Evolutionary conservation across 179 eudicot genomes (phyloP).

Genomic region (Corrigiola litoralis): DNA sequence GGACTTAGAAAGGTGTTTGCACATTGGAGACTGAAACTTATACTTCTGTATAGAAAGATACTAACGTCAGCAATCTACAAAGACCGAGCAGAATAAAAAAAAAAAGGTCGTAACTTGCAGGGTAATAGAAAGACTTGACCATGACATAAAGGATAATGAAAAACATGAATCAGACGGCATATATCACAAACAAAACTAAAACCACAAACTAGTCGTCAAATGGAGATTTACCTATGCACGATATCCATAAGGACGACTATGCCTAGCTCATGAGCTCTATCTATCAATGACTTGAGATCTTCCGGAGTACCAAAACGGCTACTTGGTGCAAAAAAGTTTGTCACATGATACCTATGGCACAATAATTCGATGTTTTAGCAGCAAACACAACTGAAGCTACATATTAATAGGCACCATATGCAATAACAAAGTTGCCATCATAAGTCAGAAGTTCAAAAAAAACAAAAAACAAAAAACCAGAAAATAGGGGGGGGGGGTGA

Average conservation of each 20-base stretch:
- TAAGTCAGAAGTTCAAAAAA: not conserved
- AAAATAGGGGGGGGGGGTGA: too few species aligned
- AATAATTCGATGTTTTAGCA: slow-evolving; percentile 14
- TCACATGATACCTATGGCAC: slow-evolving; percentile 80
- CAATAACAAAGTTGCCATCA: not conserved
- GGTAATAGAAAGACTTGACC: not conserved
- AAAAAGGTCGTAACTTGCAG: not conserved
- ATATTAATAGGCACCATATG: not conserved
- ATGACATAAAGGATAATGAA: not conserved
- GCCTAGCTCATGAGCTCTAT: slow-evolving; percentile 97
- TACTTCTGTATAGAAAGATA: too few species aligned
- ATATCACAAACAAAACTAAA: not conserved
- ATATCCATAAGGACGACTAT: slow-evolving; percentile 96
- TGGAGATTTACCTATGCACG: slow-evolving; percentile 72
- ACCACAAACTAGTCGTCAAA: slow-evolving; percentile 7
- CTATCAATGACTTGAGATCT: slow-evolving; percentile 94
- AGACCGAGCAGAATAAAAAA: not conserved
- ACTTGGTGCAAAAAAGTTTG: slow-evolving; percentile 98
- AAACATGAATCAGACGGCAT: not conserved
- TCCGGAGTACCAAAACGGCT: slow-evolving; percentile 99
- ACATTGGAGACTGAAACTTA: too few species aligned
- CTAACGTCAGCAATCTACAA: not conserved
- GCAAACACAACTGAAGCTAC: not conserved
- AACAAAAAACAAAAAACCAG: not conserved
- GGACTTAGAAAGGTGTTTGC: too few species aligned